Percentiles rank a stretch among this genome's conserved stretches.
phyloP scores from a whole-genome alignment of 306 rosid genomes.

The Cucumis sativus region DNA sequence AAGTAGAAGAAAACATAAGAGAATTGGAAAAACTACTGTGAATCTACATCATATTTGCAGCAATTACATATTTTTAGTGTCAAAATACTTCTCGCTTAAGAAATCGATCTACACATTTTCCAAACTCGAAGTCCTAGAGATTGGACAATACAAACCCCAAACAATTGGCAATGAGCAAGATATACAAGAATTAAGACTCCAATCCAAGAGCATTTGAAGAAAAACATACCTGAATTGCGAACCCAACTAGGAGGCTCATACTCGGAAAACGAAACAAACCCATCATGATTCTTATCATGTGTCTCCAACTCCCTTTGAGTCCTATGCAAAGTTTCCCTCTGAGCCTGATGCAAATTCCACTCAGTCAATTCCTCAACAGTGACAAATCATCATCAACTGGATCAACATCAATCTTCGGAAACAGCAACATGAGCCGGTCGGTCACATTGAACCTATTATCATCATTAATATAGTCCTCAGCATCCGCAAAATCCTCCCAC shows the following conservation, averaged over 20 bases:
- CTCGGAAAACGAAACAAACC: slow-evolving; percentile 66
- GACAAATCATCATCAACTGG: slow-evolving; percentile 55
- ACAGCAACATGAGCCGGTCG: slow-evolving; percentile 37
- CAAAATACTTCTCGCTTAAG: not conserved
- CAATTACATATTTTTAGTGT: not conserved
- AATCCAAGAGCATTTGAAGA: not conserved
- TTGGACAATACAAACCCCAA: not conserved
- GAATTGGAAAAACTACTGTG: not conserved
- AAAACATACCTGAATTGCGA: slow-evolving; percentile 41
- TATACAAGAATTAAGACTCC: not conserved
- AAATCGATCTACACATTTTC: not conserved
- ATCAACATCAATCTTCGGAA: slow-evolving; percentile 65
- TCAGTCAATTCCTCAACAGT: slow-evolving; percentile 54
- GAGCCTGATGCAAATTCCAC: slow-evolving; percentile 70
- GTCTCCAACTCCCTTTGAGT: slow-evolving; percentile 72
- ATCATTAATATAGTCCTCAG: slow-evolving; percentile 76
- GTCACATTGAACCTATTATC: slow-evolving; percentile 83
- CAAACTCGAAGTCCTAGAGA: not conserved
- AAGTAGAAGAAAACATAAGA: not conserved
- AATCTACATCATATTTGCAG: not conserved
- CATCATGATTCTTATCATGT: slow-evolving; percentile 77
- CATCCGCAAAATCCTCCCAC: slow-evolving; percentile 84
- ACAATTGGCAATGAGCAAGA: not conserved
- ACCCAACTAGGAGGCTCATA: slow-evolving; percentile 86
- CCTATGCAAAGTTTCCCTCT: slow-evolving; percentile 59